These are phyloP conservation scores for Sutorius australiensis DNA, from an alignment of 768 basidiomycete genomes.

Conservation along the genomic window DNA sequence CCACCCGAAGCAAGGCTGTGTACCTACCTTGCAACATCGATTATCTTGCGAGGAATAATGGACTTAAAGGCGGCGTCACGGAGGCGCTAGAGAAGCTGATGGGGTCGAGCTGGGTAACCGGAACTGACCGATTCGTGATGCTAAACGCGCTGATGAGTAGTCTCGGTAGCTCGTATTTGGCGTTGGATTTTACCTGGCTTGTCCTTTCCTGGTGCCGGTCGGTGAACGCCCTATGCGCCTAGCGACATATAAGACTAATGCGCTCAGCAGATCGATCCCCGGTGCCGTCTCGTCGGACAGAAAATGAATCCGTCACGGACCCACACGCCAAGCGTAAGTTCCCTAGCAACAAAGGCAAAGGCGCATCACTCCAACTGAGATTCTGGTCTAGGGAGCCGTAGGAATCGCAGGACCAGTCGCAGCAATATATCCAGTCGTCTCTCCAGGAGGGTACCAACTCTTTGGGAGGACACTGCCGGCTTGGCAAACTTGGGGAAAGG, in stretches of 20 bases:
- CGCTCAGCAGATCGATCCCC: slow-evolving; percentile 46
- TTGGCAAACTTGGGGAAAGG: slow-evolving; percentile 63
- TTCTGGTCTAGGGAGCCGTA: slow-evolving; percentile 50
- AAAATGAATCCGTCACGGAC: slow-evolving; percentile 76
- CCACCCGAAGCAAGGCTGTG: slow-evolving; percentile 51
- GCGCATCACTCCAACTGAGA: background rate
- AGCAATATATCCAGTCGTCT: slow-evolving; percentile 63
- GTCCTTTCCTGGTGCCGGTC: slow-evolving; percentile 55
- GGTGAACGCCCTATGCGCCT: slow-evolving; percentile 28
- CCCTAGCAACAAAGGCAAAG: too few species aligned
- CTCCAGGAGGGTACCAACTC: slow-evolving; percentile 64
- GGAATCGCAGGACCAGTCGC: slow-evolving; percentile 64
- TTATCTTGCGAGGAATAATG: slow-evolving; percentile 63
- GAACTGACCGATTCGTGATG: background rate
- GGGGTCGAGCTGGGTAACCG: slow-evolving; percentile 47
- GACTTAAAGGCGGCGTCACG: slow-evolving; percentile 39
- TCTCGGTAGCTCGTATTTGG: slow-evolving; percentile 53
- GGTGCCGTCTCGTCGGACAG: slow-evolving; percentile 57
- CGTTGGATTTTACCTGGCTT: slow-evolving; percentile 62
- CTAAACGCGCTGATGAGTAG: background rate
- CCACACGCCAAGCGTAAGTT: slow-evolving; percentile 54
- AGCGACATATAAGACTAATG: background rate
- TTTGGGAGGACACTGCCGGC: slow-evolving; percentile 60
- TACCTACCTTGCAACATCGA: slow-evolving; percentile 69
- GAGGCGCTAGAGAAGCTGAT: slow-evolving; percentile 47